Base-by-base conservation (phyloP, 2,329 filamentous ascomycete species). In the Alternaria novae-zelandiae region DNA sequence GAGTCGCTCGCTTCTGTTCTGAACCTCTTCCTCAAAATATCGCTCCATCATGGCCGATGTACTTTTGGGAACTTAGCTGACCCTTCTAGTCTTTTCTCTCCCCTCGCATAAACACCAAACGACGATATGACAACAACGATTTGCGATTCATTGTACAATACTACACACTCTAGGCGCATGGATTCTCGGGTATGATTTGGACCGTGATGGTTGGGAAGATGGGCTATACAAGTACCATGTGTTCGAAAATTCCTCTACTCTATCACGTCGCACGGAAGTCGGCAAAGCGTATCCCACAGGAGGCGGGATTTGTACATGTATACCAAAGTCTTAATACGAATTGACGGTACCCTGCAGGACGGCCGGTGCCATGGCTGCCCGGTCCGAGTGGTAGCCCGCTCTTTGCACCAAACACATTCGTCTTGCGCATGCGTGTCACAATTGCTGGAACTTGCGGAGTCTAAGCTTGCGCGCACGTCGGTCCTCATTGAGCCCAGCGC, bases 81-180 rank as follows among this genome's bases (percentile, higher is more conserved):
- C 70, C 17, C 13, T 2, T 23, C 47, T 44, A 80, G 78, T 56
- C 77, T 80, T 68, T 79, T 80, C 71, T 80, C 78, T 59, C 78
- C 78, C 30, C 75, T 80, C 62, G 78, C 76, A 63, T 80, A 77
- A 69, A 59, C 26, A 50, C 23, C 28, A 55, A 25, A 50, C 54
- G 25, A 56, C 54, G 56, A 66, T 55, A 66, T 64, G 47, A 53
- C 61, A 55, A 70, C 65, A 67, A 70, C 57, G 59, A 55, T 60
- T 56, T 59, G 54, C 60, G 57, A 62, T 65, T 61, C 67, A 60
- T 57, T 79, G 76, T 78, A 79, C 63, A 74, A 71, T 71, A 79
- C 59, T 57, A 71, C 45, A 63, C 58, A 65, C 60, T 70, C 50
- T 17, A 68, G 74, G 75, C 74, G 74, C 70, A 74, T 63, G 59